These are phyloP conservation scores for Xylaria digitata DNA, from an alignment of 2,329 filamentous ascomycete genomes.

Conservation along the genomic window DNA sequence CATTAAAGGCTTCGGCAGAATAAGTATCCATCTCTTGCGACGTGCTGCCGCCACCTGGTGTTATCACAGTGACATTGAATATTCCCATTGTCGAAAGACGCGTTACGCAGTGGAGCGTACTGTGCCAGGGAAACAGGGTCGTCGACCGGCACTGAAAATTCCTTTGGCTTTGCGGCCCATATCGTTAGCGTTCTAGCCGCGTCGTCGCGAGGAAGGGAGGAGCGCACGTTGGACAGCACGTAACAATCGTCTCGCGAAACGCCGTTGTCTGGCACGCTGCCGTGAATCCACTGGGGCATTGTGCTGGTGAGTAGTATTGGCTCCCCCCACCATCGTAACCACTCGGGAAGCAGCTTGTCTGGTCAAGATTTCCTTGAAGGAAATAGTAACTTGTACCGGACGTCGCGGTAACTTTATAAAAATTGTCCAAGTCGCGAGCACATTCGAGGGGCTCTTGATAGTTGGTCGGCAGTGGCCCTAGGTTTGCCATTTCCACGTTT, in stretches of 20 bases:
- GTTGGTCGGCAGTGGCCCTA: conserved; percentile 1
- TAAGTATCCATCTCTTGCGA: too few relatives aligned
- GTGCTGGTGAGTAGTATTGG: neutral
- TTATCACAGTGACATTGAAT: too few relatives aligned
- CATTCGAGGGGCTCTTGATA: neutral
- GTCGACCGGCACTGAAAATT: neutral
- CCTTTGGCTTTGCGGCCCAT: too few relatives aligned
- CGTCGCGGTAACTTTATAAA: neutral
- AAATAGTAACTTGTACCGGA: neutral
- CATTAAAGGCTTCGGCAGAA: neutral
- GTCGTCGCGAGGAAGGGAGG: too few relatives aligned
- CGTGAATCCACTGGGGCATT: neutral
- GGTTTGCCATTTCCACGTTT: neutral
- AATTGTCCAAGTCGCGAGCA: neutral
- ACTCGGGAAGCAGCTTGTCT: conserved; percentile 1
- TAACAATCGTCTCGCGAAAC: neutral
- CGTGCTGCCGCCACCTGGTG: too few relatives aligned
- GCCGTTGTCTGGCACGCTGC: neutral
- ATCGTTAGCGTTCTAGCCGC: too few relatives aligned
- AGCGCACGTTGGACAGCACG: conserved; percentile 7
- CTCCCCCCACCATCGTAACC: neutral
- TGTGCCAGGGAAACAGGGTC: neutral
- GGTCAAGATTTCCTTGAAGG: neutral
- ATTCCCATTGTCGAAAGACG: too few relatives aligned
- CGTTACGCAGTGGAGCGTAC: neutral